Conservation (phyloP, 345 rosid genomes). For the Acer negundo region DNA sequence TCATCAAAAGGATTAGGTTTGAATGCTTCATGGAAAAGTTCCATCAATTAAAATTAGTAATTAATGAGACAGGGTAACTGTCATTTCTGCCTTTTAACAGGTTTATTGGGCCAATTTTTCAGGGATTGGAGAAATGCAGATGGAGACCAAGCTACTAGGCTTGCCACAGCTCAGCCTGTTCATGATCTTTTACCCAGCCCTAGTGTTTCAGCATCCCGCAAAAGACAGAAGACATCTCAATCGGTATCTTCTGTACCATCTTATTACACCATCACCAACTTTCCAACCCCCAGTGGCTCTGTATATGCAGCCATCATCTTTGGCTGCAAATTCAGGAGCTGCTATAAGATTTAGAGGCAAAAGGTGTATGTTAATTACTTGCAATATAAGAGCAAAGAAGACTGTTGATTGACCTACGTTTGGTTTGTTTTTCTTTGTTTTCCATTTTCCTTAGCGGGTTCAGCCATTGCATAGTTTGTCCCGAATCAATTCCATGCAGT, state of each 20-base stretch:
- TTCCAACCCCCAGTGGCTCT: conserved; percentile 14
- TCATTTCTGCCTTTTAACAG: conserved; percentile 13
- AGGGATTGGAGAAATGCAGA: conserved; percentile 95
- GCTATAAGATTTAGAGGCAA: conserved; percentile 5
- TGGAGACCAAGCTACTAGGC: conserved; percentile 61
- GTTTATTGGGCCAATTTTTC: conserved; percentile 22
- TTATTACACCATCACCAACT: conserved; percentile 10
- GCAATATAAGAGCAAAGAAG: conserved; percentile 1
- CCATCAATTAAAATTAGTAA: conserved; percentile 10
- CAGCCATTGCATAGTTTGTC: conserved; percentile 41
- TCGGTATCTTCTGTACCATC: conserved; percentile 43
- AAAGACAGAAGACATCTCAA: conserved; percentile 78
- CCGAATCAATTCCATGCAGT: conserved; percentile 51
- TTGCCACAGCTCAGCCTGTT: conserved; percentile 46
- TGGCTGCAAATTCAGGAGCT: conserved; percentile 17
- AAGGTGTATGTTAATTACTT: conserved; percentile 12
- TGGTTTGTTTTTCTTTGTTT: conserved; percentile 3
- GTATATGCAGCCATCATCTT: conserved; percentile 21
- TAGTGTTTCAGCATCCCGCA: conserved; percentile 72
- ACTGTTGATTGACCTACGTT: conserved; percentile 3
- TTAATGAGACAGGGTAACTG: conserved; percentile 3
- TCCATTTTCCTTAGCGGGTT: conserved; percentile 32
- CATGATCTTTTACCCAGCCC: conserved; percentile 79
- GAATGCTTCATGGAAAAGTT: conserved; percentile 28
- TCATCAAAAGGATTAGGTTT: conserved; percentile 81